Evolutionary conservation across 768 basidiomycete genomes (phyloP).

Genomic region (Podaxis sp.): DNA sequence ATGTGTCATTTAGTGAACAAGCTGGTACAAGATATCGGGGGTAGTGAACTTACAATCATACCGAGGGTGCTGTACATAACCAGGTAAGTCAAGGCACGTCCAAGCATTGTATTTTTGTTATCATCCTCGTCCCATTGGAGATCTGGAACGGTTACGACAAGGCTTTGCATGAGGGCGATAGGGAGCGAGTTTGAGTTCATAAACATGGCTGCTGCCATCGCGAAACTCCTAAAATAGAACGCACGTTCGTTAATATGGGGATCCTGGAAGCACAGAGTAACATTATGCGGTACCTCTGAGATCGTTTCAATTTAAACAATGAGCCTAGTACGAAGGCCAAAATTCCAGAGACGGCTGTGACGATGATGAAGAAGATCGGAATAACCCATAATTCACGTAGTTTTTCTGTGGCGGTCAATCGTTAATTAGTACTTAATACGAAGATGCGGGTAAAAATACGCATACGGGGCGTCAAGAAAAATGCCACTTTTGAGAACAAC

Average conservation of each 20-base stretch:
- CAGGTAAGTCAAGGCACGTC: conserved; percentile 85
- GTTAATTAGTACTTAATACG: not conserved
- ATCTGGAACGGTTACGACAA: conserved; percentile 79
- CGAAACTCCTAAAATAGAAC: conserved; percentile 56
- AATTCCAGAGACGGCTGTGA: conserved; percentile 69
- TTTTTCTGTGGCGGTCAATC: conserved; percentile 48
- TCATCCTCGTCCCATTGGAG: conserved; percentile 84
- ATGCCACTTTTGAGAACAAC: conserved; percentile 94
- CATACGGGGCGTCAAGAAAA: conserved; percentile 79
- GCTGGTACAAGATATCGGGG: not conserved
- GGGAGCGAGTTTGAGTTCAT: conserved; percentile 96
- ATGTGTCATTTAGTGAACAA: conserved; percentile 3
- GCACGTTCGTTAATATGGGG: not conserved
- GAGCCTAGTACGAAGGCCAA: conserved; percentile 65
- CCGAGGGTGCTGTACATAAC: conserved; percentile 94
- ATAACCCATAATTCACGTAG: conserved; percentile 82
- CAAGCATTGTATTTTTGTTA: conserved; percentile 85
- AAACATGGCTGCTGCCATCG: conserved; percentile 82
- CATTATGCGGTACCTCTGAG: conserved; percentile 63
- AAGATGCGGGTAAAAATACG: not conserved
- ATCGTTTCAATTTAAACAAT: conserved; percentile 64
- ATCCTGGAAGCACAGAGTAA: not conserved
- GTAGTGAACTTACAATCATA: conserved; percentile 73
- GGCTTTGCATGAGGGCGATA: conserved; percentile 90
- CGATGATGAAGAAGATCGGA: conserved; percentile 79